Evolutionary conservation across 805 yeast species (phyloP).

Genomic region (Millerago galiae): DNA sequence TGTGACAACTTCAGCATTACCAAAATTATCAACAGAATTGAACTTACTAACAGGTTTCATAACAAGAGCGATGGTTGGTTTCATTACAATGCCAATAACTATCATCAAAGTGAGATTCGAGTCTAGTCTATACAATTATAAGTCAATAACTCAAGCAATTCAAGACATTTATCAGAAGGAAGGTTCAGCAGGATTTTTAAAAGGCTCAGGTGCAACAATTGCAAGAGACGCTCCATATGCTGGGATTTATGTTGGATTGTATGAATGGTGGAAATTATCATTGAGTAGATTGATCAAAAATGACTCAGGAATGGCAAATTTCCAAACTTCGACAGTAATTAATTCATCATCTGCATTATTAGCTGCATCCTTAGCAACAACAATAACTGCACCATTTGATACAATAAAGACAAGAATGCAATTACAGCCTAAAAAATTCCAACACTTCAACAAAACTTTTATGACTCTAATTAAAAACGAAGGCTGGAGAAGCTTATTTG

Average conservation of each 20-base stretch:
- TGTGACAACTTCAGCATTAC: constrained; percentile 40
- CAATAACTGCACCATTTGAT: constrained; percentile 91
- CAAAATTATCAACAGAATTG: constrained; percentile 61
- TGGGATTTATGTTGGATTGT: constrained; percentile 80
- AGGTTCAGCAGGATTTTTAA: constrained; percentile 66
- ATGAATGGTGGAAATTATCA: constrained; percentile 63
- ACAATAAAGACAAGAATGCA: constrained; percentile 91
- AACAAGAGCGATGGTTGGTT: constrained; percentile 77
- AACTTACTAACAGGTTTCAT: constrained; percentile 73
- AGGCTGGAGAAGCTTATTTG: constrained; percentile 55
- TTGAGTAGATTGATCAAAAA: constrained; percentile 33
- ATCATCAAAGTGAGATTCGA: constrained; percentile 85
- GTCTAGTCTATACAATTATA: constrained; percentile 68
- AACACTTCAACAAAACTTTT: constrained; percentile 36
- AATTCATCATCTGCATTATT: constrained; percentile 71
- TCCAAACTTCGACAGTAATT: constrained; percentile 44
- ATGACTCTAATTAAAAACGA: constrained; percentile 35
- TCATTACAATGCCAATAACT: constrained; percentile 90
- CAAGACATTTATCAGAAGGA: constrained; percentile 45
- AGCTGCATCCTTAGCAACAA: constrained; percentile 77
- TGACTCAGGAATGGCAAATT: constrained; percentile 9
- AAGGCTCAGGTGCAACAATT: constrained; percentile 83
- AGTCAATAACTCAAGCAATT: constrained; percentile 55
- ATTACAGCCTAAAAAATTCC: constrained; percentile 46
- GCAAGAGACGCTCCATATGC: constrained; percentile 95